Evolutionary conservation across 352 stramenopile genomes (phyloP).

Genomic region (Pythium angustatum): DNA sequence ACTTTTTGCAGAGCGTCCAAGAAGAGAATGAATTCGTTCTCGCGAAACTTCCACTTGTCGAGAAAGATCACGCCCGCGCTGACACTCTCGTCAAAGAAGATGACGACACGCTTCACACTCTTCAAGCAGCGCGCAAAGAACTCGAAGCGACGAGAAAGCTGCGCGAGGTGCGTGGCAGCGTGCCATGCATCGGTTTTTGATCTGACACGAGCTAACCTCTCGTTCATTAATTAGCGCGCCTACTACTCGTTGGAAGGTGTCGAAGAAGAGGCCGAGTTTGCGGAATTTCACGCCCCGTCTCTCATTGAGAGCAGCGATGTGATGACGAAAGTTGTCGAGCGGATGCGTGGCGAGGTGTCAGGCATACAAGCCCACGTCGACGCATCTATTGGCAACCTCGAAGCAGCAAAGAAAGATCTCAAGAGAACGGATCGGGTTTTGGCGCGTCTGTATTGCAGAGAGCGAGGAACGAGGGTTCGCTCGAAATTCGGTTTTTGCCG

Average conservation of each 20-base stretch:
- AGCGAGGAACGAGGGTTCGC: slow-evolving; percentile 36
- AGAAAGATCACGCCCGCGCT: slow-evolving; percentile 53
- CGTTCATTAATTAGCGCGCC: slow-evolving; percentile 36
- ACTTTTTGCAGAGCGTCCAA: slow-evolving; percentile 49
- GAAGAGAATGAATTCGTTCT: slow-evolving; percentile 52
- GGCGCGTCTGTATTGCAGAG: slow-evolving; percentile 44
- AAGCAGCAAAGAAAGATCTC: slow-evolving; percentile 18
- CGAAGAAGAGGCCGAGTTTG: slow-evolving; percentile 77
- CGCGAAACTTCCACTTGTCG: slow-evolving; percentile 56
- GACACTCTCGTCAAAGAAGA: slow-evolving; percentile 51
- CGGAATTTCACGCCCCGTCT: slow-evolving; percentile 63
- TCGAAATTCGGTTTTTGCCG: slow-evolving; percentile 54
- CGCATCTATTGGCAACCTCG: slow-evolving; percentile 24
- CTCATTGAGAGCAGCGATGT: slow-evolving; percentile 59
- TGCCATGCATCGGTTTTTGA: background rate
- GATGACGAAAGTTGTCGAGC: slow-evolving; percentile 51
- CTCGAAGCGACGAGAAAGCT: slow-evolving; percentile 41
- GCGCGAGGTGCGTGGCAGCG: slow-evolving; percentile 31
- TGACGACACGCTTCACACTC: slow-evolving; percentile 24
- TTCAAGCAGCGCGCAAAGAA: slow-evolving; percentile 34
- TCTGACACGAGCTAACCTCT: no score
- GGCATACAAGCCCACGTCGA: slow-evolving; percentile 28
- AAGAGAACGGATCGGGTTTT: slow-evolving; percentile 32
- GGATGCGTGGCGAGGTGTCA: slow-evolving; percentile 33
- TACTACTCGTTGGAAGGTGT: slow-evolving; percentile 63